Evolutionary conservation across 169 alveolate species (phyloP).

Genomic region (Eimeria maxima): DNA sequence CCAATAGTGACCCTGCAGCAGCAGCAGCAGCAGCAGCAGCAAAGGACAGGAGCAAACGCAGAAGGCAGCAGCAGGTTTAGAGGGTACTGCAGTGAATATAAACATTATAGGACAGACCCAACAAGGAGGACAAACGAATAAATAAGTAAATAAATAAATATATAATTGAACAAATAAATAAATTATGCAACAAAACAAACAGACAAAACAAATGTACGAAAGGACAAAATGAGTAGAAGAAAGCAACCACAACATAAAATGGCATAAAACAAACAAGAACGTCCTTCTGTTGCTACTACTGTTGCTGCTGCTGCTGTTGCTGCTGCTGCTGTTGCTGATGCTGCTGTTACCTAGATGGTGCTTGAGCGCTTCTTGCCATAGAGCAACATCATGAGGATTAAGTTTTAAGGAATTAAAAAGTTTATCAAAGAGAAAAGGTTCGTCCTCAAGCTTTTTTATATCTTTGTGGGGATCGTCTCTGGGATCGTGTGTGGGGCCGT

Average conservation of each 20-base stretch:
- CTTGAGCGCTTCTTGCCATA: conserved; percentile 1
- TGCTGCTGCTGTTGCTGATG: background rate
- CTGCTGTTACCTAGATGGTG: background rate
- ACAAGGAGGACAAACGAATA: background rate
- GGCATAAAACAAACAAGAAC: no score
- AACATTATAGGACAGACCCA: background rate
- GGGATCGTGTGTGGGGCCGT: background rate
- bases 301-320: background rate
- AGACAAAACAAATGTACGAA: background rate
- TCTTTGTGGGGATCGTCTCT: background rate
- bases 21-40: no score
- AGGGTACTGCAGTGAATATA: background rate
- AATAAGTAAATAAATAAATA: background rate
- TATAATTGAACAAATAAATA: background rate
- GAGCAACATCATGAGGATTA: background rate
- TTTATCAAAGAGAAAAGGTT: background rate
- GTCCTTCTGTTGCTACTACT: no score
- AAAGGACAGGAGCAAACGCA: background rate
- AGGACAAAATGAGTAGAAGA: no score
- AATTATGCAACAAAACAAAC: background rate
- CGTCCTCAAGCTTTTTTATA: background rate
- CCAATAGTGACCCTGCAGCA: no score
- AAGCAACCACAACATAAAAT: no score
- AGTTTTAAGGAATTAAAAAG: background rate
- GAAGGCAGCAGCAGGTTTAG: background rate